Evolutionary conservation across 2,329 filamentous ascomycete species (phyloP), one percentile per base, ranked within the genome.

Genomic region (Curvularia lunata): DNA sequence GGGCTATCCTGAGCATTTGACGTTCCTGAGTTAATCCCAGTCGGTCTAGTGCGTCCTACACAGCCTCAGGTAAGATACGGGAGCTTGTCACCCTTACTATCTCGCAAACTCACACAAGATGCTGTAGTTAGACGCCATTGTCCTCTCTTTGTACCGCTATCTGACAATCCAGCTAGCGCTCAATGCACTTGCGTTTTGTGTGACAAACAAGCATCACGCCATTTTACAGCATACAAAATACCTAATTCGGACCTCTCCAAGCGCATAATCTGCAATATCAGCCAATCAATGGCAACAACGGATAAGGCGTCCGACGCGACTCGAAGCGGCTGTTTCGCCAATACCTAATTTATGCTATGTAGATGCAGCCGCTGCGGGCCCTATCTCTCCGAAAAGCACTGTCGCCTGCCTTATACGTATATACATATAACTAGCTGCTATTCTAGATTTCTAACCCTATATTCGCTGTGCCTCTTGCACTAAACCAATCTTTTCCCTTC

Each of bases 241-340:
- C 12, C 38, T 19, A 10, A 10, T 4, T 6, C 21, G 10, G 21
- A 21, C 18, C 38, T 19, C 1, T 3, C 5, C 8, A 12, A 8
- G 37, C 18, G n/a, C 4, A 2, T 30, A 30, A 2, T 30, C 4
- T 9, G 27, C 9, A 30, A 7, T 8, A 21, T 9, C 6, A 4
- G 38, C 38, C n/a, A 13, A 19, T 40, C 32, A 37, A 37, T 4
- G 13, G 28, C 21, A 30, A 1, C 10, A 48, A 48, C 42, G 46
- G 40, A 12, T 51, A n/a, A 57, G 58, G 57, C 57, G 40, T 40
- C 54, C 57, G 25, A 21, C 54, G 23, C 46, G 52, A 48, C 32
- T 28, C 48, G 45, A 7, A 32, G 41, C 16, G 25, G 28, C 4
- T 13, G n/a, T 40, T 18, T 23, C 21, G 41, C 23, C 12, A 27